phyloP scores from a whole-genome alignment of 2,329 filamentous ascomycete species.

The Fusarium subglutinans region DNA sequence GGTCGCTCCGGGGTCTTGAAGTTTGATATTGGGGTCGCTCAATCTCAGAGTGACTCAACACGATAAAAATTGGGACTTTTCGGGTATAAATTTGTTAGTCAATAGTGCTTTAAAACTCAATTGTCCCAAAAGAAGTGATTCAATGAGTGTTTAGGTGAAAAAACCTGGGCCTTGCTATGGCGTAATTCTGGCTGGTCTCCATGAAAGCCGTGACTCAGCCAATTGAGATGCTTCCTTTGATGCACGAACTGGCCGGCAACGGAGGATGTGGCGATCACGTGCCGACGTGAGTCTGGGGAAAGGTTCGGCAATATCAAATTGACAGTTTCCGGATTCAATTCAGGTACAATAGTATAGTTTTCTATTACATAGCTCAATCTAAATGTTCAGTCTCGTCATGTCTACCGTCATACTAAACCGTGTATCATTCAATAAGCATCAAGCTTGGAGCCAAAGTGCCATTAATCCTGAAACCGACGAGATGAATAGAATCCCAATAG shows the following conservation, averaged over 20 bases:
- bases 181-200: constrained; percentile 41
- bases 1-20: constrained; percentile 4
- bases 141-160: constrained; percentile 24
- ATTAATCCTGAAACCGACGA: background rate
- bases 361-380: background rate
- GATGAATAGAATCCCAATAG: background rate
- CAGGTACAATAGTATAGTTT: background rate
- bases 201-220: constrained; percentile 37
- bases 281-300: background rate
- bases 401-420: background rate
- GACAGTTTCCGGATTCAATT: background rate
- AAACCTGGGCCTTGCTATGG: constrained; percentile 40
- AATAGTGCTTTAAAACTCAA: constrained; percentile 15
- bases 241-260: constrained; percentile 33
- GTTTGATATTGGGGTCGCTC: constrained; percentile 20
- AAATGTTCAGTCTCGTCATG: rapidly evolving
- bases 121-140: constrained; percentile 31
- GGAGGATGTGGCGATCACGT: constrained; percentile 35
- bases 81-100: constrained; percentile 15
- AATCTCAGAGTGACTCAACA: constrained; percentile 4
- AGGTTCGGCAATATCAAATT: background rate
- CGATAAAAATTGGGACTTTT: constrained; percentile 25
- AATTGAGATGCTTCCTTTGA: constrained; percentile 29
- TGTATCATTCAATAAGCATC: background rate
- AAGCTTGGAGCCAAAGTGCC: background rate